Percentiles rank a stretch among this genome's conserved stretches.
Conservation (phyloP, 345 rosid genomes). For the Barbarea vulgaris region DNA sequence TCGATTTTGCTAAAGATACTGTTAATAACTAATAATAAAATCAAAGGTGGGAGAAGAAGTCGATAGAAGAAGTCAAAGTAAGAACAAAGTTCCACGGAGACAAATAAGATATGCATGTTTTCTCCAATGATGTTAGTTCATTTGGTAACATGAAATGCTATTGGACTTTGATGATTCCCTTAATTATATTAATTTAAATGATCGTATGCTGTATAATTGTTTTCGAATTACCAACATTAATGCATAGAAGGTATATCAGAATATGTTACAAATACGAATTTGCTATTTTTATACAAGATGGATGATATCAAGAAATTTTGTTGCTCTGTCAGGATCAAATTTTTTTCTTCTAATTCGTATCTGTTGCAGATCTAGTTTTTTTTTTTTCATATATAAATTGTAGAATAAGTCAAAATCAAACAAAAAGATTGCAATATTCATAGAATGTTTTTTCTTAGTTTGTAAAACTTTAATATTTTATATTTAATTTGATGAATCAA, state of each 20-base stretch:
- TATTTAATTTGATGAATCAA: too few relatives aligned
- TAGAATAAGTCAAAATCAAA: too few relatives aligned
- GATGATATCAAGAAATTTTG: too few relatives aligned
- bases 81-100: conserved; percentile 26
- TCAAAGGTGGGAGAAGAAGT: conserved; percentile 24
- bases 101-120: conserved; percentile 34
- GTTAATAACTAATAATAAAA: background rate
- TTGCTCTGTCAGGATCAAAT: too few relatives aligned
- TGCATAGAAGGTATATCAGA: background rate
- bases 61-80: conserved; percentile 29
- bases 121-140: conserved; percentile 40
- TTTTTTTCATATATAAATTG: too few relatives aligned
- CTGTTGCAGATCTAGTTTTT: too few relatives aligned
- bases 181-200: background rate
- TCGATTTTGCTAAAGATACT: conserved; percentile 31
- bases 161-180: conserved; percentile 11
- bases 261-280: background rate
- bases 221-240: background rate
- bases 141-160: conserved; percentile 30
- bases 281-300: background rate
- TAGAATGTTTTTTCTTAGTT: too few relatives aligned
- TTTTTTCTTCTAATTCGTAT: too few relatives aligned
- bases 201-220: background rate
- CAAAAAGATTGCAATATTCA: too few relatives aligned
- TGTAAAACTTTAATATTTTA: too few relatives aligned